phyloP scores from a whole-genome alignment of 192 early-diverging fungal species.

The Coemansia sp. region DNA sequence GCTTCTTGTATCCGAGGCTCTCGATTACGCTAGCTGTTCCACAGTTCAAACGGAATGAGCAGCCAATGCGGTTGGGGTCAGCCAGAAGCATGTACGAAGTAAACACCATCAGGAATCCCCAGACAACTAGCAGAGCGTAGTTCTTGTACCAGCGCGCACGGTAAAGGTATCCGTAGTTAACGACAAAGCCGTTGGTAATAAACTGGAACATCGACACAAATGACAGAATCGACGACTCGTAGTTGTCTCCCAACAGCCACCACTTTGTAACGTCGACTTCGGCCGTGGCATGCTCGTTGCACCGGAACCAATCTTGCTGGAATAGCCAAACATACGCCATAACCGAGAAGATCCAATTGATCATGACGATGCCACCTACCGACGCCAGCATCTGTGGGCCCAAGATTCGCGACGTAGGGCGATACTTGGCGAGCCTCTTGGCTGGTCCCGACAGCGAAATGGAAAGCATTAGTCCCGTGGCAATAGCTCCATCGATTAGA shows the following conservation, averaged over 20 bases:
- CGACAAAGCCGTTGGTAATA: constrained; percentile 63
- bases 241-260: constrained; percentile 77
- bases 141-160: constrained; percentile 62
- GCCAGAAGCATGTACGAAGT: constrained; percentile 58
- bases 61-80: constrained; percentile 57
- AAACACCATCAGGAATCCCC: constrained; percentile 50
- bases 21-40: constrained; percentile 35
- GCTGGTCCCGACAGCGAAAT: constrained; percentile 61
- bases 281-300: constrained; percentile 65
- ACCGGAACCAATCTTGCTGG: constrained; percentile 61
- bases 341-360: constrained; percentile 66
- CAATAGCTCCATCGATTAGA: constrained; percentile 64
- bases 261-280: constrained; percentile 63
- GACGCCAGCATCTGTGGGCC: constrained; percentile 68
- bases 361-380: constrained; percentile 58
- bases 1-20: constrained; percentile 17
- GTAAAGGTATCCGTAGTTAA: constrained; percentile 66
- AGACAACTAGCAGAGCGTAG: constrained; percentile 56
- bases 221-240: constrained; percentile 59
- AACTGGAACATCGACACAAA: constrained; percentile 67
- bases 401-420: constrained; percentile 70
- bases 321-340: constrained; percentile 55
- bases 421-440: constrained; percentile 43
- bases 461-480: constrained; percentile 58
- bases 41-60: constrained; percentile 70